phyloP scores from a whole-genome alignment of 2,329 filamentous ascomycete species.

The Orbilia ellipsospora region DNA sequence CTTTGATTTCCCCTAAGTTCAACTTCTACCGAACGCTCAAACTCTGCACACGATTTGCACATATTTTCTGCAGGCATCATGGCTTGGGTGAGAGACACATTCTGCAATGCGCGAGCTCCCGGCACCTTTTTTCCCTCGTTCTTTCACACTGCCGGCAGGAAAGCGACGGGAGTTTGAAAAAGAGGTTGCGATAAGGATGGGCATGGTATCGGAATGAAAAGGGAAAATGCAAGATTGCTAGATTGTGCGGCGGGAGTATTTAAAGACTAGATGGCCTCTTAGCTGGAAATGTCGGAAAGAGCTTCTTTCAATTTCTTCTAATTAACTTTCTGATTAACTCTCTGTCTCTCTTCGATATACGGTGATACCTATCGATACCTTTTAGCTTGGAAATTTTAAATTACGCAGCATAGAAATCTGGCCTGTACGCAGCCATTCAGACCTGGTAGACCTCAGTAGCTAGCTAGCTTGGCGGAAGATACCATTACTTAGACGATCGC shows the following conservation, averaged over 20 bases:
- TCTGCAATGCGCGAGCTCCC: conserved; percentile 13
- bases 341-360: background rate
- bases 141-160: conserved; percentile 30
- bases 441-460: too few relatives aligned
- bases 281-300: background rate
- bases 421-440: too few relatives aligned
- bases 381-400: too few relatives aligned
- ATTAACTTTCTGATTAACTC: background rate
- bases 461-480: too few relatives aligned
- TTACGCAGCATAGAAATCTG: too few relatives aligned
- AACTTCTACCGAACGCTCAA: conserved; percentile 52
- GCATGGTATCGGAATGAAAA: conserved; percentile 3
- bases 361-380: too few relatives aligned
- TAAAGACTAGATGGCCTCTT: conserved; percentile 10
- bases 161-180: conserved; percentile 21
- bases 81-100: conserved; percentile 10
- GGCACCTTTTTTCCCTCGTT: conserved; percentile 5
- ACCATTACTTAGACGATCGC: too few relatives aligned
- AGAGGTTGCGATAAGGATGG: conserved; percentile 13
- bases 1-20: conserved; percentile 43
- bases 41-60: conserved; percentile 3
- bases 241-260: conserved; percentile 7
- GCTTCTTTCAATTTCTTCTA: conserved; percentile 1
- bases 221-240: conserved; percentile 3
- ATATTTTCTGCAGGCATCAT: conserved; percentile 28